Conservation (phyloP, 1,284 basidiomycete species). For the Moesziomyces sp. region DNA sequence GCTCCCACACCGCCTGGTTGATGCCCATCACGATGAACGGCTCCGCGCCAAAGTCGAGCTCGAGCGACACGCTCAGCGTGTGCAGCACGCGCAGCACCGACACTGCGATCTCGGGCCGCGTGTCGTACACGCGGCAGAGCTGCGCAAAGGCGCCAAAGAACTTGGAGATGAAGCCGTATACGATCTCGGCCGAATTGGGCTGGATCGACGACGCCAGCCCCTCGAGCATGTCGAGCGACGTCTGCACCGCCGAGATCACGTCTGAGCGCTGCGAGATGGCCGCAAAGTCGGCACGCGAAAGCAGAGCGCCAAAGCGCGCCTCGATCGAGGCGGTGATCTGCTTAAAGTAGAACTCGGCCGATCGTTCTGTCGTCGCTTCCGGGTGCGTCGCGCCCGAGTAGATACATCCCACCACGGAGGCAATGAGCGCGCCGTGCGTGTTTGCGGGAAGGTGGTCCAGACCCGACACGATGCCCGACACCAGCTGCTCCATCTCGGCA, state of each 20-base stretch:
- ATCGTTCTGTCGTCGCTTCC: constrained; percentile 22
- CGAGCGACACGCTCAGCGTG: constrained; percentile 39
- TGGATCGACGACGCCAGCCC: constrained; percentile 49
- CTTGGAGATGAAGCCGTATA: constrained; percentile 49
- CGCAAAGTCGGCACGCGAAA: constrained; percentile 43
- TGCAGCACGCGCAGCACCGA: constrained; percentile 34
- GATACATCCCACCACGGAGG: constrained; percentile 58
- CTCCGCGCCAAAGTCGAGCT: constrained; percentile 43
- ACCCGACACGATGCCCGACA: constrained; percentile 39
- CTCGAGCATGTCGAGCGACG: constrained; percentile 57
- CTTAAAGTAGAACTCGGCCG: constrained; percentile 48
- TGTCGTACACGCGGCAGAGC: constrained; percentile 41
- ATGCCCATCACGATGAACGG: constrained; percentile 38
- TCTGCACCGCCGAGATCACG: constrained; percentile 49
- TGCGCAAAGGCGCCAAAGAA: constrained; percentile 50
- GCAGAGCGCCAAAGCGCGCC: constrained; percentile 37
- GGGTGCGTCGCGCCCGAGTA: constrained; percentile 45
- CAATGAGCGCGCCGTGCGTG: constrained; percentile 55
- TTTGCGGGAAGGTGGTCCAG: constrained; percentile 55
- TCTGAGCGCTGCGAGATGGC: constrained; percentile 47
- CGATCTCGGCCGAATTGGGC: constrained; percentile 47
- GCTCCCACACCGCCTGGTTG: constrained; percentile 32
- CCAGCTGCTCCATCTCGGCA: constrained; percentile 50
- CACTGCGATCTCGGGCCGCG: constrained; percentile 43
- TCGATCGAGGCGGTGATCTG: constrained; percentile 56